phyloP scores from a whole-genome alignment of 257 asterid species.

The Cordia subcordata region DNA sequence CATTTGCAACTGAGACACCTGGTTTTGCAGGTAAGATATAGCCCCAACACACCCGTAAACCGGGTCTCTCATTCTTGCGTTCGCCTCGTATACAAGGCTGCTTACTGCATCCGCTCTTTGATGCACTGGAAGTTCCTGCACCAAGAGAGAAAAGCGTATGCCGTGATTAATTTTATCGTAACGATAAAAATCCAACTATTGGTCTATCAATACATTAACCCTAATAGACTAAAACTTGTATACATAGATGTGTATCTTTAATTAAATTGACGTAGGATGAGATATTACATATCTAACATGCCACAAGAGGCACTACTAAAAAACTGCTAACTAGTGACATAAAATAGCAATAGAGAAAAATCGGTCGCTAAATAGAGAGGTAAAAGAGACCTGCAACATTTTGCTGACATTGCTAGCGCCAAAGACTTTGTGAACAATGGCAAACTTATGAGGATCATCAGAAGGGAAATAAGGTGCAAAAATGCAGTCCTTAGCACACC shows the following conservation, averaged over 20 bases:
- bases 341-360: no score
- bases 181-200: no score
- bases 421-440: constrained; percentile 67
- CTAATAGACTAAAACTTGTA: no score
- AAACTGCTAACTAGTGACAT: no score
- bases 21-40: constrained; percentile 11
- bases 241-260: no score
- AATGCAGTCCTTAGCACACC: constrained; percentile 58
- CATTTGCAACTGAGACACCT: constrained; percentile 6
- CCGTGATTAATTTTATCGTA: no score
- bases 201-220: no score
- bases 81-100: constrained; percentile 20
- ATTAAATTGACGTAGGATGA: no score
- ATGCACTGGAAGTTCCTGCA: constrained; percentile 15
- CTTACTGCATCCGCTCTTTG: constrained; percentile 22
- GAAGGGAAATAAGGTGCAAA: constrained; percentile 64
- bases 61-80: constrained; percentile 20
- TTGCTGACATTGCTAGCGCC: constrained; percentile 73
- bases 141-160: no score
- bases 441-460: constrained; percentile 56
- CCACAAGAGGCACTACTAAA: no score
- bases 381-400: constrained; percentile 48
- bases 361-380: not conserved
- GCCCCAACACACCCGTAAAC: constrained; percentile 22
- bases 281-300: no score